These are phyloP conservation scores for Coemansia sp. DNA, from an alignment of 192 early-diverging fungal species.

Conservation along the genomic window DNA sequence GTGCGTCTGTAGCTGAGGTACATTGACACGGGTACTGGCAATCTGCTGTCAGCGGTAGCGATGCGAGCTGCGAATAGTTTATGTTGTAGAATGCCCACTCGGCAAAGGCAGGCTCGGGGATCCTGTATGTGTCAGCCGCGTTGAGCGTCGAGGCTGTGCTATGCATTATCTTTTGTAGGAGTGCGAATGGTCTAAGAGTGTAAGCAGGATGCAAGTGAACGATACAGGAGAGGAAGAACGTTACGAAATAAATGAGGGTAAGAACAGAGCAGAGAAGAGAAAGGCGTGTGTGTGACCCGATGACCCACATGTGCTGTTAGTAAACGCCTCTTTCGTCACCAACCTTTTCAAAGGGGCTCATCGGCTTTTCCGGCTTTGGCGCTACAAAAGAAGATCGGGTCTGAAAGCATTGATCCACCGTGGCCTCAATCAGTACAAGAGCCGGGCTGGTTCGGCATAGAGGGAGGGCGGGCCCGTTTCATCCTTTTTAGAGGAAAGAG, in stretches of 20 bases:
- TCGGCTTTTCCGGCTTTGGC: not conserved
- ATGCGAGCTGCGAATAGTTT: slow-evolving; percentile 28
- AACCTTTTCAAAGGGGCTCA: not conserved
- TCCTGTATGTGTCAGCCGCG: slow-evolving; percentile 20
- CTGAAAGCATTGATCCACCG: not conserved
- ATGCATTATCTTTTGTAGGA: not conserved
- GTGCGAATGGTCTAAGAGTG: not conserved
- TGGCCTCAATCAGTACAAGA: not conserved
- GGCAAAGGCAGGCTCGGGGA: slow-evolving; percentile 44
- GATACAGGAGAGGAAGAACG: not conserved
- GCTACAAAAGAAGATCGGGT: not conserved
- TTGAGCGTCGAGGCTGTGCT: not conserved
- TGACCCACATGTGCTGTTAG: not conserved
- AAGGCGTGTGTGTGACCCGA: not conserved
- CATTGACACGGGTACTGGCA: slow-evolving; percentile 23
- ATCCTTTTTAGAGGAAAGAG: slow-evolving; percentile 5
- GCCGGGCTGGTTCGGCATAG: not conserved
- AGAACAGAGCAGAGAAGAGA: not conserved
- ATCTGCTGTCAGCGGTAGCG: slow-evolving; percentile 12
- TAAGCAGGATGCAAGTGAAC: not conserved
- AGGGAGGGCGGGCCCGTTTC: not conserved
- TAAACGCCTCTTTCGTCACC: not conserved
- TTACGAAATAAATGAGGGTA: not conserved
- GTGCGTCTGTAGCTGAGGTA: not conserved
- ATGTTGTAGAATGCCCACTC: slow-evolving; percentile 54